A percentile compares a stretch with the other conserved stretches of the same genome.
Evolutionary conservation across 352 stramenopile genomes (phyloP).

Genomic region (Chrysophaeum taylorii): DNA sequence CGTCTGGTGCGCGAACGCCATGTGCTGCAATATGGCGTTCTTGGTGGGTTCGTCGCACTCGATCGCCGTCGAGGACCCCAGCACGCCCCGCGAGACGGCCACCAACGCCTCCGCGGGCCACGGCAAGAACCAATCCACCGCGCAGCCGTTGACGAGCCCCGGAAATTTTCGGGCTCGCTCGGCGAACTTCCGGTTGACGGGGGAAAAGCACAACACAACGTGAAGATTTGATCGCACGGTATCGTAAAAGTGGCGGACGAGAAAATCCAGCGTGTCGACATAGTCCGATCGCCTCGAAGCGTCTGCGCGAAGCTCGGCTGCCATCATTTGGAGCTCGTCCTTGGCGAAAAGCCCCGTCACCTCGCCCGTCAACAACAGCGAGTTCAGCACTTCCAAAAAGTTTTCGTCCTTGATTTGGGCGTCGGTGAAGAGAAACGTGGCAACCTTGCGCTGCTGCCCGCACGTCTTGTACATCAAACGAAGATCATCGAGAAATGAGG

Average conservation of each 20-base stretch:
- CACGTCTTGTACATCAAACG: constrained; percentile 63
- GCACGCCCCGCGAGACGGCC: constrained; percentile 60
- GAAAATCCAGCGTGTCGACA: constrained; percentile 59
- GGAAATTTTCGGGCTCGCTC: constrained; percentile 71
- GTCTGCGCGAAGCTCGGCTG: constrained; percentile 53
- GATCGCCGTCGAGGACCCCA: constrained; percentile 42
- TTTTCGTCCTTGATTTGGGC: constrained; percentile 73
- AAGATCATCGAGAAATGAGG: constrained; percentile 70
- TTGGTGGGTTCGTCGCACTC: constrained; percentile 28
- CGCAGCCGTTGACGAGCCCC: constrained; percentile 66
- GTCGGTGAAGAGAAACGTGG: constrained; percentile 71
- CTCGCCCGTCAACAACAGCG: constrained; percentile 65
- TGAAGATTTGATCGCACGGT: constrained; percentile 66
- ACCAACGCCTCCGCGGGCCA: constrained; percentile 72
- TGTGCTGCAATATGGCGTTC: constrained; percentile 67
- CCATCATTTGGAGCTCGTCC: constrained; percentile 70
- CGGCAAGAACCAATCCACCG: constrained; percentile 74
- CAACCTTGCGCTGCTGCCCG: constrained; percentile 58
- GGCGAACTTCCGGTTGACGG: constrained; percentile 59
- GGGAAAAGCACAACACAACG: constrained; percentile 68
- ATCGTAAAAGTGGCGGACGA: constrained; percentile 70
- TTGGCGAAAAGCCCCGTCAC: constrained; percentile 68
- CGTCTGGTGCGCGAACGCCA: constrained; percentile 79
- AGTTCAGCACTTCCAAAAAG: constrained; percentile 75
- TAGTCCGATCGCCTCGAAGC: constrained; percentile 59